Conservation (phyloP, 345 rosid genomes). For the Populus ilicifolia region DNA sequence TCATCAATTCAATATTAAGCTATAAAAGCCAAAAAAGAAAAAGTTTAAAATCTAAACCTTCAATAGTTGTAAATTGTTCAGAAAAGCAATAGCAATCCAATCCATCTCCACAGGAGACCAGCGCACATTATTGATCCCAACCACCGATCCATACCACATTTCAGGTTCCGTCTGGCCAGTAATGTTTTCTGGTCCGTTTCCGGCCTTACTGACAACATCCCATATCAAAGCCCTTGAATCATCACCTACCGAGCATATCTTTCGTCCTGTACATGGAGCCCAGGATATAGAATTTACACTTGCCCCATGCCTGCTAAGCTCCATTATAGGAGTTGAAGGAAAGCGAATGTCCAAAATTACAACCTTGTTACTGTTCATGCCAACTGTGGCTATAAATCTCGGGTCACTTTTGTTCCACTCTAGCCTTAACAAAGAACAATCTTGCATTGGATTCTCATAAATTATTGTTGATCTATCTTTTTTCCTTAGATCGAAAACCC, state of each 20-base stretch:
- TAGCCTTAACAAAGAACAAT: conserved; percentile 39
- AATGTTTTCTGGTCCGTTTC: background rate
- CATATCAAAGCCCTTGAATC: conserved; percentile 53
- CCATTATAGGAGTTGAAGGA: conserved; percentile 48
- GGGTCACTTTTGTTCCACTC: conserved; percentile 67
- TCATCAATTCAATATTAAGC: background rate
- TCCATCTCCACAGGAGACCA: conserved; percentile 52
- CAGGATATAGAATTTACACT: conserved; percentile 53
- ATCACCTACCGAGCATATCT: conserved; percentile 48
- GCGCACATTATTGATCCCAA: conserved; percentile 45
- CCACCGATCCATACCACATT: conserved; percentile 40
- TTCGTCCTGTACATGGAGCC: conserved; percentile 38
- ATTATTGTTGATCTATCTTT: conserved; percentile 59
- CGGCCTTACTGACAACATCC: conserved; percentile 27
- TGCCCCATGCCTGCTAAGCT: conserved; percentile 36
- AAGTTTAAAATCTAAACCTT: conserved; percentile 24
- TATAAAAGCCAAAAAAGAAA: background rate
- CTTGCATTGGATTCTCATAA: conserved; percentile 41
- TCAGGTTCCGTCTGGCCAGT: conserved; percentile 36
- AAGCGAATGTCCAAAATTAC: conserved; percentile 53
- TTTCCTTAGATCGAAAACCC: conserved; percentile 56
- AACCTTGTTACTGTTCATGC: conserved; percentile 46
- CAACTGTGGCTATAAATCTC: conserved; percentile 43
- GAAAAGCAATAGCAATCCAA: conserved; percentile 39
- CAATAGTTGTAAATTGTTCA: conserved; percentile 43